A percentile compares a stretch with the other conserved stretches of the same genome.
These are phyloP conservation scores for Pichia inconspicua DNA, from an alignment of 1,139 yeast genomes.

Conservation along the genomic window DNA sequence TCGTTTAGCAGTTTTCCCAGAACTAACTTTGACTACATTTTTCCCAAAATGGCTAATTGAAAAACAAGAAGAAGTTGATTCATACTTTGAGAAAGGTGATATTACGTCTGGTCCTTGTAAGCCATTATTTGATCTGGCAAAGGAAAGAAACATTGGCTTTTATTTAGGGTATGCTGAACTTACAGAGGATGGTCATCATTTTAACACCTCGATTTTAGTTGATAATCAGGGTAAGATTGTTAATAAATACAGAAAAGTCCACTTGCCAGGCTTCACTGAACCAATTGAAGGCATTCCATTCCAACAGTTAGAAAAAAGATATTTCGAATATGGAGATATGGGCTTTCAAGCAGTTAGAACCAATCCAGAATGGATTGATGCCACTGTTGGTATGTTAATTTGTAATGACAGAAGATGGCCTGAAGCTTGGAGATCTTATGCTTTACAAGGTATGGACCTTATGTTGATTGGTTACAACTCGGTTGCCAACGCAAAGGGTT, in stretches of 20 bases:
- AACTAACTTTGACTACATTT: conserved; percentile 25
- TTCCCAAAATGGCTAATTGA: conserved; percentile 28
- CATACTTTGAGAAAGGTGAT: conserved; percentile 31
- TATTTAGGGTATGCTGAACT: conserved; percentile 32
- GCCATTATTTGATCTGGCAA: conserved; percentile 30
- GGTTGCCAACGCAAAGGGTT: conserved; percentile 27
- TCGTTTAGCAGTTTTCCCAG: conserved; percentile 27
- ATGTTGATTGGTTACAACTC: conserved; percentile 28
- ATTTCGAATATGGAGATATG: conserved; percentile 27
- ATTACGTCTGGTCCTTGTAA: conserved; percentile 25
- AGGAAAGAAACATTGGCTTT: conserved; percentile 26
- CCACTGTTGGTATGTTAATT: conserved; percentile 25
- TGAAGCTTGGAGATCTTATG: conserved; percentile 32
- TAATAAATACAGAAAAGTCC: conserved; percentile 19
- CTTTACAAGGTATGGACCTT: conserved; percentile 19
- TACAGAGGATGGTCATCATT: conserved; percentile 31
- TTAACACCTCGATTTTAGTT: conserved; percentile 29
- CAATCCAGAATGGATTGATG: conserved; percentile 11
- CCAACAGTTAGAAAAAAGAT: conserved; percentile 33
- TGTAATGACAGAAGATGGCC: conserved; percentile 36
- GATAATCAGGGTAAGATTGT: conserved; percentile 19
- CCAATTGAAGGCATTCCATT: conserved; percentile 25
- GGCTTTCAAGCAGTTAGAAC: conserved; percentile 30
- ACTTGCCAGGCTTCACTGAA: conserved; percentile 31
- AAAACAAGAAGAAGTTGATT: conserved; percentile 29